Percentiles rank a stretch among this genome's conserved stretches.
Evolutionary conservation across 805 yeast species (phyloP).

Genomic region (Yarrowia keelungensis): DNA sequence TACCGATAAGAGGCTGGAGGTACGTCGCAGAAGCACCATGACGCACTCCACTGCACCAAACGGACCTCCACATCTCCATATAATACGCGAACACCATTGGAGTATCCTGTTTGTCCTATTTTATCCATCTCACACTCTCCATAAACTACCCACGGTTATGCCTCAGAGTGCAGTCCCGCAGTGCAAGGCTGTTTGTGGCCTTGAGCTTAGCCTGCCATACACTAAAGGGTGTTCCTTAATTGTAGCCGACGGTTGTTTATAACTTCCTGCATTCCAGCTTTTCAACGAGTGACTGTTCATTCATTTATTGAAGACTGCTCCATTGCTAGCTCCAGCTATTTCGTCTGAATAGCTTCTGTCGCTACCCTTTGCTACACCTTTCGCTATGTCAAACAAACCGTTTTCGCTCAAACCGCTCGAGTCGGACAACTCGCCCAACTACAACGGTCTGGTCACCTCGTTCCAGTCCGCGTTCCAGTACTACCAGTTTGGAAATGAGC

Average conservation of each 20-base stretch:
- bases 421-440: not conserved
- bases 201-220: not conserved
- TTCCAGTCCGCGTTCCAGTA: constrained; percentile 7
- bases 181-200: not conserved
- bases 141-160: constrained; percentile 18
- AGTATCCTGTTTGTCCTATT: no score
- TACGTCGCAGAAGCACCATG: not conserved
- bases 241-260: not conserved
- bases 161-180: not conserved
- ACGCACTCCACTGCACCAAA: not conserved
- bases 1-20: no score
- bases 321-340: no score
- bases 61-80: not conserved
- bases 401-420: constrained; percentile 12
- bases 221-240: constrained; percentile 4
- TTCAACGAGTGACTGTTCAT: no score
- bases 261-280: not conserved
- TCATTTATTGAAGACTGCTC: no score
- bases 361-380: not conserved
- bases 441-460: not conserved
- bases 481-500: constrained; percentile 19
- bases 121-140: not conserved
- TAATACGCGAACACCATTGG: not conserved
- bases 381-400: constrained; percentile 13
- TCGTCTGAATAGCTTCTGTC: no score